Evolutionary conservation across 2,329 filamentous ascomycete species (phyloP).

Genomic region (Scedosporium apiospermum): DNA sequence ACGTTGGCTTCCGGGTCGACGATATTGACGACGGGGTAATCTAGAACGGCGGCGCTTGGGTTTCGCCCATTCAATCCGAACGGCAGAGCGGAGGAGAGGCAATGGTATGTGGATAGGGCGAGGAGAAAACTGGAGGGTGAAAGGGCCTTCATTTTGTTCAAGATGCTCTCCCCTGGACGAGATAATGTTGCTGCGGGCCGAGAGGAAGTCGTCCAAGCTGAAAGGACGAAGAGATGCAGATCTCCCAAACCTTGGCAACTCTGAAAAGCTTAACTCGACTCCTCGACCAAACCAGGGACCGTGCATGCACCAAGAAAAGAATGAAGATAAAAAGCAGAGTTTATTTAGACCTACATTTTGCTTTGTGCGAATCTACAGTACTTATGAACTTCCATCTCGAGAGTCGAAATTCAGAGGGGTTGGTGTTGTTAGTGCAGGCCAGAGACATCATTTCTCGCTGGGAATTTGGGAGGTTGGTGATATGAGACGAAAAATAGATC

Average conservation of each 20-base stretch:
- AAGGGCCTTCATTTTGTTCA: constrained; percentile 20
- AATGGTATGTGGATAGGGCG: constrained; percentile 13
- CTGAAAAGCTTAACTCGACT: neutral
- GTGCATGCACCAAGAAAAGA: neutral
- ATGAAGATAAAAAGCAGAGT: neutral
- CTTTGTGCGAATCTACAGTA: neutral
- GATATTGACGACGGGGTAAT: constrained; percentile 8
- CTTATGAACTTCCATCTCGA: neutral
- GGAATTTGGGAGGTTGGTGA: neutral
- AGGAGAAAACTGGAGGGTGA: constrained; percentile 16
- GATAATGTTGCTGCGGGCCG: neutral
- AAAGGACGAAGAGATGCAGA: neutral
- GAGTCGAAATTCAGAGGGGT: neutral
- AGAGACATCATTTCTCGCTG: no score
- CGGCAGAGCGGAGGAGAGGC: neutral
- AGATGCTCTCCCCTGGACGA: neutral
- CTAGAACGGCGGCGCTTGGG: constrained; percentile 12
- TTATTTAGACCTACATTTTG: neutral
- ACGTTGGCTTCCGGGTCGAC: constrained; percentile 1
- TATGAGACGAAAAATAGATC: neutral
- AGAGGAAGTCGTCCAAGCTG: neutral
- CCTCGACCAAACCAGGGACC: neutral
- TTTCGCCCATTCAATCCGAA: constrained; percentile 17
- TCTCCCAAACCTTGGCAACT: no score
- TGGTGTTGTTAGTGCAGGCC: neutral